Conservation (phyloP, 2,329 filamentous ascomycete species). For the Fusarium udum region DNA sequence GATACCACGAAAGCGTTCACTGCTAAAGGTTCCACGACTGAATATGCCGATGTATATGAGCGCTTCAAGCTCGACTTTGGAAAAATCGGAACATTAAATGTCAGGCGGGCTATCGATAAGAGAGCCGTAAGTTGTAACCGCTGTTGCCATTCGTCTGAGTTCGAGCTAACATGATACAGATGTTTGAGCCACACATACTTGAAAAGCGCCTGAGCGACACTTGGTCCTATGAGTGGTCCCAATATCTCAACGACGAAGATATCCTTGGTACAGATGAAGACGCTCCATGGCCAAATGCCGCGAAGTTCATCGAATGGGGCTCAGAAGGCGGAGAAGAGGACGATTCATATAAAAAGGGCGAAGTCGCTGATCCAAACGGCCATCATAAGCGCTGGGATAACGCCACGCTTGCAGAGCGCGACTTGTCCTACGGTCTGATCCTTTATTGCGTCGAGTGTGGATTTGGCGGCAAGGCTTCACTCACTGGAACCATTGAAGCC, state of each 20-base stretch:
- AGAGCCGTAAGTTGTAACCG: slow-evolving; percentile 12
- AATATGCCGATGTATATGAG: background rate
- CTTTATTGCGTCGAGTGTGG: slow-evolving; percentile 14
- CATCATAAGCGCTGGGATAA: background rate
- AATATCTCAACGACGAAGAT: background rate
- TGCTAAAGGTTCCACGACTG: background rate
- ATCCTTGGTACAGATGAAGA: background rate
- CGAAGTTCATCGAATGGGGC: background rate
- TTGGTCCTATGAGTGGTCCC: background rate
- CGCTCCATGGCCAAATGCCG: slow-evolving; percentile 8
- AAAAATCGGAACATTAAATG: background rate
- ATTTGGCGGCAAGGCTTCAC: background rate
- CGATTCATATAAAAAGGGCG: slow-evolving; percentile 3
- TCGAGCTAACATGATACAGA: background rate
- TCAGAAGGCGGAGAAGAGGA: background rate
- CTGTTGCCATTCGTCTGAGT: fast-evolving
- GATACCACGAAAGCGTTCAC: slow-evolving; percentile 7
- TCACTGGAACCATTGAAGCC: background rate
- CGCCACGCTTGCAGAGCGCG: background rate
- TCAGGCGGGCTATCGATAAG: slow-evolving; percentile 4
- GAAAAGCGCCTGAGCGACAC: background rate
- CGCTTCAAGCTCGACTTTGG: slow-evolving; percentile 5
- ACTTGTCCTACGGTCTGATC: background rate
- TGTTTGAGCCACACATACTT: slow-evolving; percentile 5
- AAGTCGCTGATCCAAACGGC: background rate